A percentile compares a stretch with the other conserved stretches of the same genome.
phyloP scores from a whole-genome alignment of 2,329 filamentous ascomycete genomes.

The Simplicillium aogashimaense region DNA sequence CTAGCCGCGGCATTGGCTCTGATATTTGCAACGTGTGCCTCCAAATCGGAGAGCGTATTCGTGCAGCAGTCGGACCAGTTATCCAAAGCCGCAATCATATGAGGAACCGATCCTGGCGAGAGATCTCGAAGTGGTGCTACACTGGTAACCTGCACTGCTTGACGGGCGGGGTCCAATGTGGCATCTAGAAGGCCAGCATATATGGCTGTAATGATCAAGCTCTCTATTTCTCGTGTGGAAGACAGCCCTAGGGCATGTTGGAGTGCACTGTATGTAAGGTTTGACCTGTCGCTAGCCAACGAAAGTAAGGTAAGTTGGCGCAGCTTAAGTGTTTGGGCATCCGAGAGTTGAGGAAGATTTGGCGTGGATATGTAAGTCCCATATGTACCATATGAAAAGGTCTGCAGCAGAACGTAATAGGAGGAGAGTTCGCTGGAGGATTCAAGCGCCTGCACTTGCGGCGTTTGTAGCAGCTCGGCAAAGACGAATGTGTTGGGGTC shows the following conservation, averaged over 20 bases:
- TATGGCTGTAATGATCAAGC: constrained; percentile 76
- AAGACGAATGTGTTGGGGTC: constrained; percentile 86
- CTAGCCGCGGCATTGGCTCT: constrained; percentile 45
- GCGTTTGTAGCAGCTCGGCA: constrained; percentile 76
- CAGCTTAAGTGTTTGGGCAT: constrained; percentile 71
- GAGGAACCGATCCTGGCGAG: constrained; percentile 58
- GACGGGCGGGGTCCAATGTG: constrained; percentile 70
- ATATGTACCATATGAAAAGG: constrained; percentile 92
- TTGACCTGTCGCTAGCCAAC: constrained; percentile 56
- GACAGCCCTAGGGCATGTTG: constrained; percentile 56
- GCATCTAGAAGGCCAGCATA: constrained; percentile 76
- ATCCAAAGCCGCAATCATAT: constrained; percentile 57
- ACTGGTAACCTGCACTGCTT: constrained; percentile 66
- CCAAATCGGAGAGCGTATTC: constrained; percentile 62
- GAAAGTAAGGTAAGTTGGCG: constrained; percentile 83
- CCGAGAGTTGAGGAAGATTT: constrained; percentile 59
- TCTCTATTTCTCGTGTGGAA: constrained; percentile 64
- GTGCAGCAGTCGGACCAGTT: constrained; percentile 75
- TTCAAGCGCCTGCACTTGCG: constrained; percentile 66
- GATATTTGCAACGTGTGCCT: constrained; percentile 62
- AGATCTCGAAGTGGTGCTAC: constrained; percentile 83
- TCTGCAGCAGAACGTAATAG: constrained; percentile 65
- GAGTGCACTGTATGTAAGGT: constrained; percentile 66
- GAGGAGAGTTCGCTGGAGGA: constrained; percentile 47
- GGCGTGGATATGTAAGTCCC: constrained; percentile 49